Base-by-base conservation (phyloP, 192 early-diverging fungal genomes). In the Spizellomyces sp. region DNA sequence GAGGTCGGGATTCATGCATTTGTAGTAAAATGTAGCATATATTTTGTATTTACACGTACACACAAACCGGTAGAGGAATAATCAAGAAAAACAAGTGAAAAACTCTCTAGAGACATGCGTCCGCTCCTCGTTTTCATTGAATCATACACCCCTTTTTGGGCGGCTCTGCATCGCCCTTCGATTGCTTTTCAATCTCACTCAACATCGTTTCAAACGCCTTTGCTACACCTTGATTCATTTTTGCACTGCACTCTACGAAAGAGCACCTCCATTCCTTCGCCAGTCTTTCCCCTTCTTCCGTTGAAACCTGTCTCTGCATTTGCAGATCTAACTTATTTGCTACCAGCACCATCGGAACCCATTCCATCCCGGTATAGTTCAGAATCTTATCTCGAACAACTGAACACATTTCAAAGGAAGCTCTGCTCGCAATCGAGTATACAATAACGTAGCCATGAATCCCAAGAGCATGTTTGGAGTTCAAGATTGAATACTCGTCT, bases 401-500 rank as follows among this genome's bases (percentile, higher is more conserved):
- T 66, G 88, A 84, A 54, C 90, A 88, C 84, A 98, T 93, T 55
- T 99, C 96, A 75, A 97, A 93, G 56, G 91, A 93, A 48, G 89
- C 85, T 47, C 88, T 81, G 54, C 90, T 92, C 36, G 90, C 87
- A 42, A 99, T 90, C 3, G 96, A 97, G 75, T 97, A 99, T 22
- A 92, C 93, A 44, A 99, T 84, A 50, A 99, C 89, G 75, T 95
- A 99, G 8, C 94, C 97, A 77, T 99, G 95, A 48, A 95, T 91
- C 17, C 94, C 90, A 1, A 95, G 85, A 1, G 91, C 91, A 75
- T 95, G 94, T 46, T 90, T 90, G n/a, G 91, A 87, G 64, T 93
- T 96, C 62, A 99, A 79, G 57, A 96, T 90, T 46, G 97, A 96
- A 60, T 90, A 94, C 80, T 99, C 97, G 79, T 99, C 76, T 86